A percentile compares a stretch with the other conserved stretches of the same genome.
Conservation (phyloP, 495 filamentous ascomycete species). For the Trichoderma orchidacearum region DNA sequence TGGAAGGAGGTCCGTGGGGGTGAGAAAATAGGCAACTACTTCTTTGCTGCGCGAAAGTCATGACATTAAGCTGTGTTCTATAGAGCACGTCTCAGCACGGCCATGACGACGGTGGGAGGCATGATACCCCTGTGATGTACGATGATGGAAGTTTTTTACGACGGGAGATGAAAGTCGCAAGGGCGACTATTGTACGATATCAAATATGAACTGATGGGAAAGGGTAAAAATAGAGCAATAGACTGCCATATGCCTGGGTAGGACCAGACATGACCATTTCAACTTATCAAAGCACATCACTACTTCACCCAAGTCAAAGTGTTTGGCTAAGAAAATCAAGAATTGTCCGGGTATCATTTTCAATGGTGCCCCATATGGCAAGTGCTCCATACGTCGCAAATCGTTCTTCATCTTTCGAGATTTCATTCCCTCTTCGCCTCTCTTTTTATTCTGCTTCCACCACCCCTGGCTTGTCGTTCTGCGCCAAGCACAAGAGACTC, state of each 20-base stretch:
- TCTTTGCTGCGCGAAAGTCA: constrained; percentile 70
- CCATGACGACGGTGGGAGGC: background rate
- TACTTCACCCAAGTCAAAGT: no score
- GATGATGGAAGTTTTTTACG: background rate
- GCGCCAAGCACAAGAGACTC: background rate
- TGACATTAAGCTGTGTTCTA: background rate
- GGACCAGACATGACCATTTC: no score
- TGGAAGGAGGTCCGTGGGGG: constrained; percentile 77
- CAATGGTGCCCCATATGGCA: no score
- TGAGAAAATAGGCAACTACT: constrained; percentile 91
- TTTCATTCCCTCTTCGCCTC: background rate
- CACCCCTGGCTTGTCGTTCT: background rate
- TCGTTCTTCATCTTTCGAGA: no score
- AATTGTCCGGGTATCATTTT: background rate
- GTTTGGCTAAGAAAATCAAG: no score
- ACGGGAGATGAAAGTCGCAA: background rate
- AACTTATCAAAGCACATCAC: background rate
- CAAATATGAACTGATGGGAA: background rate
- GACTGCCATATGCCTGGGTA: background rate
- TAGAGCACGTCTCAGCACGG: background rate
- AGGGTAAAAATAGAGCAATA: background rate
- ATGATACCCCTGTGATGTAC: background rate
- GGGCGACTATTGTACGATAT: background rate
- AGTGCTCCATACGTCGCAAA: no score
- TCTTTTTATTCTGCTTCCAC: background rate